Evolutionary conservation across 352 stramenopile genomes (phyloP), one percentile per base, ranked within the genome.

Genomic region (Phytophthora hibernalis): DNA sequence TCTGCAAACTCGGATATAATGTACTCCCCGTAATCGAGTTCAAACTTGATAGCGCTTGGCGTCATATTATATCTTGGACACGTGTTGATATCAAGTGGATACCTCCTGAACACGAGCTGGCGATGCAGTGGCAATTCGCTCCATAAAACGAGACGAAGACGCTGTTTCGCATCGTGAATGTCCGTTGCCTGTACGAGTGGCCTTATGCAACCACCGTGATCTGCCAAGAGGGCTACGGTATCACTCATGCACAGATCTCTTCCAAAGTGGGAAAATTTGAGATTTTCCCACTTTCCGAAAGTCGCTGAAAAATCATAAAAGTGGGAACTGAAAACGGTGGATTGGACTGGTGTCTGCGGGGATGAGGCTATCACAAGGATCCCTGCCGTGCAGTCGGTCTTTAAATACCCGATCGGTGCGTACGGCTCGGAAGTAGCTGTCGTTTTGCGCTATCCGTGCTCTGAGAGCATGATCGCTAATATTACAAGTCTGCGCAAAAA

Each of bases 141-240:
- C 44, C 44, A 4, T 21, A 31, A 8, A 51, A 51, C 15, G 44
- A 51, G 13, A 51, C 20, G 11, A 51, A 51, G 13, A 51, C 44
- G 12, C 21, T 51, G 3, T 51, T 35, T 24, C 44, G 44, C 7
- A 24, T 51, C 13, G 21, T 51, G 12, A 51, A 51, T 30, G 33
- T 31, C 44, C 44, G 44, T 21, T 50, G 33, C 21, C 43, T 21
- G 6, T 50, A 50, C 44, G 44, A 51, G 15, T 51, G 44, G 44
- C 21, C 35, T 0, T 20, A 31, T 22, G 21, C 44, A 1, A 51
- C 44, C 20, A 31, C 21, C 11, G 44, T 51, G 10, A 4, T 11
- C 20, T 51, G 20, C 21, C 21, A 26, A 5, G 44, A 51, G 10
- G 18, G 18, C 43, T 33, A 50, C 18, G 43, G 21, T 16, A 30